These are phyloP conservation scores for Melastoma candidum DNA, from an alignment of 441 rosid species.

Conservation along the genomic window DNA sequence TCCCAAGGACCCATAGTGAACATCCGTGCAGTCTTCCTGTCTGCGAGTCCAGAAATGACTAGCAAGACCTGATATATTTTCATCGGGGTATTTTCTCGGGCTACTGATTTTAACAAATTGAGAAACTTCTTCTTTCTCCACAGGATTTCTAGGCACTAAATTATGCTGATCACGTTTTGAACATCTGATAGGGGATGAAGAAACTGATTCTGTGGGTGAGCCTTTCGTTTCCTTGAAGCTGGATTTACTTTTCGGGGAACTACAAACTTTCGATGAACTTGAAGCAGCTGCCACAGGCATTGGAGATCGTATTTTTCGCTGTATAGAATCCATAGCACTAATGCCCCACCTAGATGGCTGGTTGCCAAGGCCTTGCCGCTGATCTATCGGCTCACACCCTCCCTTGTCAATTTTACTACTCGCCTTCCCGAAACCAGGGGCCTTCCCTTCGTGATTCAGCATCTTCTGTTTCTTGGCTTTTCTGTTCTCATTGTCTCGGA, in stretches of 20 bases:
- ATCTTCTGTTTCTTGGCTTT: conserved; percentile 56
- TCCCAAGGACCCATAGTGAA: too few relatives aligned
- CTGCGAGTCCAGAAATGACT: too few relatives aligned
- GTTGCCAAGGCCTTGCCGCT: conserved; percentile 31
- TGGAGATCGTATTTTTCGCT: conserved; percentile 42
- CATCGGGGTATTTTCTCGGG: conserved; percentile 1
- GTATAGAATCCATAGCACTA: conserved; percentile 39
- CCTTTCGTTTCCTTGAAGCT: conserved; percentile 5
- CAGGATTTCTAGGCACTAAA: not conserved
- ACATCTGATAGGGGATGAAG: conserved; percentile 9
- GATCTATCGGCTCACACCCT: conserved; percentile 32
- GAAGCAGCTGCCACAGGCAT: conserved; percentile 66
- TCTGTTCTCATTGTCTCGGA: conserved; percentile 37
- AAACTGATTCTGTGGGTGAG: conserved; percentile 10
- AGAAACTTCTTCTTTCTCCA: not conserved
- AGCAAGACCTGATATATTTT: not conserved
- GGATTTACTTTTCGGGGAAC: conserved; percentile 47
- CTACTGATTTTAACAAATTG: not conserved
- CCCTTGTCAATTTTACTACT: conserved; percentile 43
- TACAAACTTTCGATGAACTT: conserved; percentile 89
- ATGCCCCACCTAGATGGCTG: conserved; percentile 31
- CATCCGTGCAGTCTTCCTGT: too few relatives aligned
- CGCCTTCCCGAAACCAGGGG: conserved; percentile 47
- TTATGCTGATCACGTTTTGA: not conserved
- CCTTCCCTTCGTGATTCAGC: conserved; percentile 48